phyloP scores from a whole-genome alignment of 176 grass and related monocot species.

The Triticum turgidum region DNA sequence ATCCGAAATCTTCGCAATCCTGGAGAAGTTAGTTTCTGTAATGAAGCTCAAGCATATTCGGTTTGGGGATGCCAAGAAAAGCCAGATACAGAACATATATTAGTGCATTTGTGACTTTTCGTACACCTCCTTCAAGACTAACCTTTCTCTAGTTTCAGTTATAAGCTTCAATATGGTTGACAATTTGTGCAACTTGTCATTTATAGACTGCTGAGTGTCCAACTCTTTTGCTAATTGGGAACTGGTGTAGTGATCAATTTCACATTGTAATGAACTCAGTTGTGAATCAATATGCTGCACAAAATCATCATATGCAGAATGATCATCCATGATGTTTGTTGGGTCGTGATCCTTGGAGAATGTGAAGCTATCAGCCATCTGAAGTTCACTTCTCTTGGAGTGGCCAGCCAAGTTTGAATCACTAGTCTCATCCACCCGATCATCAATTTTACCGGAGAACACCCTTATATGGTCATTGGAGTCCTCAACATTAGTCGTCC shows the following conservation, averaged over 20 bases:
- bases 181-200: slow-evolving; percentile 43
- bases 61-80: not conserved
- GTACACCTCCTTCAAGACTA: slow-evolving; percentile 2
- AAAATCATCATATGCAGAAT: slow-evolving; percentile 43
- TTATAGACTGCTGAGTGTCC: slow-evolving; percentile 26
- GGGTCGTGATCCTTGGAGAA: slow-evolving; percentile 18
- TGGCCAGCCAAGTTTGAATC: not conserved
- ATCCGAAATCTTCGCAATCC: slow-evolving; percentile 61
- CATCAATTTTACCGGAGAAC: slow-evolving; percentile 38
- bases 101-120: not conserved
- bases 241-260: slow-evolving; percentile 64
- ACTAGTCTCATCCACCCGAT: not conserved
- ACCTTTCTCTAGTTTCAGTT: slow-evolving; percentile 82
- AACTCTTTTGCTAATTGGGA: slow-evolving; percentile 34
- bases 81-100: not conserved
- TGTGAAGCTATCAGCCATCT: slow-evolving; percentile 1
- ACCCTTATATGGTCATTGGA: slow-evolving; percentile 40
- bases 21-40: slow-evolving; percentile 34
- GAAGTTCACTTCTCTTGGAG: slow-evolving; percentile 14
- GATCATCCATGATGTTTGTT: slow-evolving; percentile 12
- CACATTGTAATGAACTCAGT: slow-evolving; percentile 54
- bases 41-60: slow-evolving; percentile 25
- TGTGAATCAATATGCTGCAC: slow-evolving; percentile 62
- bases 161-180: slow-evolving; percentile 67
- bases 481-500: slow-evolving; percentile 7